Evolutionary conservation across 352 stramenopile species (phyloP).

Genomic region (Globisporangium carolinianum): DNA sequence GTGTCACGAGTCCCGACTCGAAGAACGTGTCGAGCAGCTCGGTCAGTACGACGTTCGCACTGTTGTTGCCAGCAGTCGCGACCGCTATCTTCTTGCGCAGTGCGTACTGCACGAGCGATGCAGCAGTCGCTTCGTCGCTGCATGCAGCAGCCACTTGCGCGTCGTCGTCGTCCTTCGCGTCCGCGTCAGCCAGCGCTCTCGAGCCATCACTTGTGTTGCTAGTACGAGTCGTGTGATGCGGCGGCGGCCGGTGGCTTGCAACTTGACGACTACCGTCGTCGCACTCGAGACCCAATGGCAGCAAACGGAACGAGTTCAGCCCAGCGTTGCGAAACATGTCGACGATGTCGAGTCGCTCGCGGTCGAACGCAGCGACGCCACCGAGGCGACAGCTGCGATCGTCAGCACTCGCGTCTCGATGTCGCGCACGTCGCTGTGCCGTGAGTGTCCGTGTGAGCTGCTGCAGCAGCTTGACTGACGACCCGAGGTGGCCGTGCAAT

Average conservation of each 20-base stretch:
- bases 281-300: conserved; percentile 22
- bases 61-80: background rate
- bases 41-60: conserved; percentile 14
- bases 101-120: conserved; percentile 35
- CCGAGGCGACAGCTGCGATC: background rate
- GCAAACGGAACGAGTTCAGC: conserved; percentile 36
- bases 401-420: too few species aligned
- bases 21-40: conserved; percentile 58
- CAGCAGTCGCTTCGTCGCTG: conserved; percentile 26
- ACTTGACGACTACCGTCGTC: conserved; percentile 12
- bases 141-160: conserved; percentile 11
- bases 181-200: background rate
- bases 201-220: background rate
- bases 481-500: conserved; percentile 43
- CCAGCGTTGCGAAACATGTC: conserved; percentile 45
- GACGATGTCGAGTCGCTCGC: conserved; percentile 18
- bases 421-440: background rate
- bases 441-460: conserved; percentile 19
- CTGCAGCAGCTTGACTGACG: conserved; percentile 37
- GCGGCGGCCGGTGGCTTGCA: background rate
- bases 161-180: conserved; percentile 3
- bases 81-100: conserved; percentile 26
- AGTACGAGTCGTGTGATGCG: background rate
- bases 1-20: conserved; percentile 37
- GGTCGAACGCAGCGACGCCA: background rate